These are phyloP conservation scores for Ogataea pini DNA, from an alignment of 805 yeast species.

Conservation along the genomic window DNA sequence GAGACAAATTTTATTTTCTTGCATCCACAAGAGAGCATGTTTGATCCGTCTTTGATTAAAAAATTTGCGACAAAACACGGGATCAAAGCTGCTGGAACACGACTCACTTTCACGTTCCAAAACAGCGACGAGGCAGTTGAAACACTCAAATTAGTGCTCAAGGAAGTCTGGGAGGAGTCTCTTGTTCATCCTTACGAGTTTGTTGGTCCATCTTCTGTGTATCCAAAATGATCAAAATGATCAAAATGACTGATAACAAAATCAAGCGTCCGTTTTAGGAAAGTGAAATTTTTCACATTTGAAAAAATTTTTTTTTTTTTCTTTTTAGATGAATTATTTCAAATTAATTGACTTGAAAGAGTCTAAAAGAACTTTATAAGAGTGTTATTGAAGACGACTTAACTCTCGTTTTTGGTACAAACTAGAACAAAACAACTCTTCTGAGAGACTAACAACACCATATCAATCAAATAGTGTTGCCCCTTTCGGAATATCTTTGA, in stretches of 20 bases:
- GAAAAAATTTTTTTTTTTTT: slow-evolving; percentile 9
- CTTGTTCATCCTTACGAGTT: slow-evolving; percentile 48
- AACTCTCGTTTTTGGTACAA: too few relatives aligned
- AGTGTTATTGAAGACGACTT: too few relatives aligned
- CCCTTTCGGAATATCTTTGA: too few relatives aligned
- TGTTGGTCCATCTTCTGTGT: slow-evolving; percentile 3
- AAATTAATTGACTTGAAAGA: not conserved
- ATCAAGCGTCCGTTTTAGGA: not conserved
- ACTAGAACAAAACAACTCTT: too few relatives aligned
- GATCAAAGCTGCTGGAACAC: slow-evolving; percentile 66
- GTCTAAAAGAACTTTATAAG: too few relatives aligned
- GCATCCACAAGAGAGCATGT: slow-evolving; percentile 52
- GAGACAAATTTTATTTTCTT: slow-evolving; percentile 83
- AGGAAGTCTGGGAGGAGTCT: slow-evolving; percentile 58
- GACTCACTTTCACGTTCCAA: slow-evolving; percentile 82
- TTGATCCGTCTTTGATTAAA: slow-evolving; percentile 48
- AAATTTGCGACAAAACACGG: slow-evolving; percentile 52
- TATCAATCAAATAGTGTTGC: not conserved
- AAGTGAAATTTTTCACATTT: not conserved
- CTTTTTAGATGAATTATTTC: not conserved
- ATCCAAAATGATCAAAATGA: too few relatives aligned
- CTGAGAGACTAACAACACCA: not conserved
- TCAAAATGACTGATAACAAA: not conserved
- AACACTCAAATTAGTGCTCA: slow-evolving; percentile 54
- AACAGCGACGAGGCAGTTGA: slow-evolving; percentile 55